These are phyloP conservation scores for Fraxinus quadrangulata DNA, from an alignment of 257 asterid genomes.

Conservation along the genomic window DNA sequence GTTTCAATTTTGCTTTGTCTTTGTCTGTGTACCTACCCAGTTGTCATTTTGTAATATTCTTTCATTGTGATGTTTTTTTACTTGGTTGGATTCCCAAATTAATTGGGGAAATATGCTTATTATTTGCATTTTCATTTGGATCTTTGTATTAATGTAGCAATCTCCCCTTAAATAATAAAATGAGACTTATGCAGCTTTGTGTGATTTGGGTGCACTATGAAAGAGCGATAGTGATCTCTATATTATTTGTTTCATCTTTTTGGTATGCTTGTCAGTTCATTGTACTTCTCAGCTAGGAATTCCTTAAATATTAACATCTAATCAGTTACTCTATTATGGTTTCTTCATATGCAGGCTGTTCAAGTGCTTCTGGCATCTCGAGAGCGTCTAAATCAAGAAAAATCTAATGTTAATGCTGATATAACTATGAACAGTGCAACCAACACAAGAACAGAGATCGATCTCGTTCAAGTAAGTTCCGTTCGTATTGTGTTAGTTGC, in stretches of 20 bases:
- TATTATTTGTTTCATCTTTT: slow-evolving; percentile 7
- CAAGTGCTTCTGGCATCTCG: slow-evolving; percentile 68
- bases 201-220: slow-evolving; percentile 3
- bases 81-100: not conserved
- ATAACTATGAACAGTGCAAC: slow-evolving; percentile 29
- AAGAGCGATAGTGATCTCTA: not conserved
- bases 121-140: not conserved
- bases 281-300: not conserved
- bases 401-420: slow-evolving; percentile 31
- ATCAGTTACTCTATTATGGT: not conserved
- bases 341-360: slow-evolving; percentile 60
- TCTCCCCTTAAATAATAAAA: not conserved
- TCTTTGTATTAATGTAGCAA: not conserved
- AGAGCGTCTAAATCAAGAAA: slow-evolving; percentile 57
- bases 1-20: not conserved
- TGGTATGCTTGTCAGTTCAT: not conserved
- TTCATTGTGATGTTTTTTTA: not conserved
- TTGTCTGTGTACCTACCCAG: not conserved
- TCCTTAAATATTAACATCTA: not conserved
- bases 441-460: slow-evolving; percentile 49
- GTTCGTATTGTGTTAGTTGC: slow-evolving; percentile 1
- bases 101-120: not conserved
- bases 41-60: slow-evolving; percentile 3
- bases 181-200: slow-evolving; percentile 17
- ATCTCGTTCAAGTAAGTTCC: slow-evolving; percentile 74